phyloP scores from a whole-genome alignment of 305 asterid species.

The Striga hermonthica region DNA sequence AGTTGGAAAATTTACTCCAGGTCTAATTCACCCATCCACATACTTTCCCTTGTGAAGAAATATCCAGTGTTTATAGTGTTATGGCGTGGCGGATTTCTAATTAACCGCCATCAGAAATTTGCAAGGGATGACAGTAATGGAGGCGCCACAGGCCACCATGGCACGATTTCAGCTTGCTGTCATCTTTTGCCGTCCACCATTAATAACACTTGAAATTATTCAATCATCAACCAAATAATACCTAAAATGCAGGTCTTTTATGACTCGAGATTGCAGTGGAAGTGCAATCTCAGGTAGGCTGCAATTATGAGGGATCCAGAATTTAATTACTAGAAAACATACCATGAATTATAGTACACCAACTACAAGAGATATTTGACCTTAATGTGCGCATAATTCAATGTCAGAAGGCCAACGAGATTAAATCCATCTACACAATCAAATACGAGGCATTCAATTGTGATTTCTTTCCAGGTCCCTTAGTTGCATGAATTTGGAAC shows the following conservation, averaged over 20 bases:
- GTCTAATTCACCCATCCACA: constrained; percentile 5
- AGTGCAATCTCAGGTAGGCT: not conserved
- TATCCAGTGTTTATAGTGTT: no score
- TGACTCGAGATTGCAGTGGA: constrained; percentile 3
- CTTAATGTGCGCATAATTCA: constrained; percentile 17
- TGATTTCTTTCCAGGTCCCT: constrained; percentile 21
- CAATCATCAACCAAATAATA: constrained; percentile 15
- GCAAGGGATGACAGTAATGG: no score
- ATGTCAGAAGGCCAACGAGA: constrained; percentile 12
- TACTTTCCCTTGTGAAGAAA: not conserved
- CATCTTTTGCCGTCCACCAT: no score
- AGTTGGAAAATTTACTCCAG: not conserved
- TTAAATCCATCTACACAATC: constrained; percentile 1
- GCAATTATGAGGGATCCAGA: constrained; percentile 4
- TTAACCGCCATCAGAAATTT: no score
- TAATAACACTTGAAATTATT: not conserved
- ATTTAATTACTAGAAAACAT: not conserved
- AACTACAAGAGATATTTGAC: constrained; percentile 17
- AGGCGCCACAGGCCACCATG: no score
- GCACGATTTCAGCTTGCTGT: no score
- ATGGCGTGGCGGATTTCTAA: no score
- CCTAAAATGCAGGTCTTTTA: not conserved
- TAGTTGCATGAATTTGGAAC: constrained; percentile 16
- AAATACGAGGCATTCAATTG: constrained; percentile 1
- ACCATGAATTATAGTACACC: not conserved